Percentiles rank a stretch among this genome's conserved stretches.
phyloP scores from a whole-genome alignment of 495 filamentous ascomycete species.

The Trichocladium uniseriatum region DNA sequence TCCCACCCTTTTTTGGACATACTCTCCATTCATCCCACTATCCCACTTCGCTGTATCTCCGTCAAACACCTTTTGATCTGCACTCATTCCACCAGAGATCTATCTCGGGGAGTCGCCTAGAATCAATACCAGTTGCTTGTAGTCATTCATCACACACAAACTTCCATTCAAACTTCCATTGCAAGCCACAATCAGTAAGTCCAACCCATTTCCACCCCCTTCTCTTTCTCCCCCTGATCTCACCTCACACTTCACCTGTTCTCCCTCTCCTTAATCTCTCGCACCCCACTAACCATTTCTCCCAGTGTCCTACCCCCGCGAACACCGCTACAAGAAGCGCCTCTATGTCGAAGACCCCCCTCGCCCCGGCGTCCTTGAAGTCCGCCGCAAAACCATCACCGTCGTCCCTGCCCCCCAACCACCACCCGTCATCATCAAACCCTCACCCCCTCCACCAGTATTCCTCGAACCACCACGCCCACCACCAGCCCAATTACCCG shows the following conservation, averaged over 20 bases:
- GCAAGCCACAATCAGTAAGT: background rate
- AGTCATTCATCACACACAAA: too few species aligned
- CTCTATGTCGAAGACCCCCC: conserved; percentile 41
- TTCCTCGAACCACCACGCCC: conserved; percentile 12
- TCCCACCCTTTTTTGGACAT: too few species aligned
- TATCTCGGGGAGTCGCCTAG: too few species aligned
- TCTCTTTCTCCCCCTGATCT: background rate
- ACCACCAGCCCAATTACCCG: too few species aligned
- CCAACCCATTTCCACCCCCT: background rate
- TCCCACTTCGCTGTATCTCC: too few species aligned
- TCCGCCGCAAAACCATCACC: conserved; percentile 35
- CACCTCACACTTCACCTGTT: conserved; percentile 6
- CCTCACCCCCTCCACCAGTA: conserved; percentile 24
- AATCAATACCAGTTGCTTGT: too few species aligned
- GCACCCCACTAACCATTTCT: background rate
- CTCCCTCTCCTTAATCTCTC: too few species aligned
- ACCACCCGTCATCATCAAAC: conserved; percentile 17
- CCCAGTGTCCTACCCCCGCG: conserved; percentile 13
- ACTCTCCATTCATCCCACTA: too few species aligned
- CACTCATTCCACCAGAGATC: too few species aligned
- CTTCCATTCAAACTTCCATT: background rate
- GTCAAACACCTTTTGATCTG: too few species aligned
- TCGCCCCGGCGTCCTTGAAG: conserved; percentile 26
- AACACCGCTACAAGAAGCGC: conserved; percentile 30
- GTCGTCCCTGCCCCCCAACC: conserved; percentile 31